phyloP scores from a whole-genome alignment of 805 yeast genomes.

The Yarrowia hollandica region DNA sequence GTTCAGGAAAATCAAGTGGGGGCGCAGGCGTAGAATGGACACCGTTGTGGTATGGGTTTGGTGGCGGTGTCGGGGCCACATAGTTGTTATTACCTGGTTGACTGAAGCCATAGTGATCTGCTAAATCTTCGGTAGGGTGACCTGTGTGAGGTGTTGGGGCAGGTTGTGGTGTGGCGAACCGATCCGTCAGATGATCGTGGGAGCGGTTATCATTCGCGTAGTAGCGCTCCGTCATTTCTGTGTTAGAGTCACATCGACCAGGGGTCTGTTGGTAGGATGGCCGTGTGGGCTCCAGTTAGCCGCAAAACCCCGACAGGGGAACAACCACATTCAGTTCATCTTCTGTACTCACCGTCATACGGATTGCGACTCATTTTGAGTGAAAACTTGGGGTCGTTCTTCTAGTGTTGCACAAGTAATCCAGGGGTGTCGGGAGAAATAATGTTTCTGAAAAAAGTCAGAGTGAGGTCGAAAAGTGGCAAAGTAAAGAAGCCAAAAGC shows the following conservation, averaged over 20 bases:
- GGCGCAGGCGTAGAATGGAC: neutral
- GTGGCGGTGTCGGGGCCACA: conserved; percentile 2
- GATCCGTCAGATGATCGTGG: conserved; percentile 19
- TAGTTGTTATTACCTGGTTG: conserved; percentile 19
- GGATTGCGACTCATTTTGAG: conserved; percentile 26
- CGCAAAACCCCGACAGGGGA: no score
- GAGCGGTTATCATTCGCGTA: conserved; percentile 25
- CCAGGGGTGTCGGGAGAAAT: conserved; percentile 10
- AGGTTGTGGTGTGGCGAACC: conserved; percentile 8
- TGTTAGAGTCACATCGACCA: no score
- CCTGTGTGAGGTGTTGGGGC: neutral
- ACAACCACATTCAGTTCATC: no score
- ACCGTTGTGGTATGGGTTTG: conserved; percentile 22
- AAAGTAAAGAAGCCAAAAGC: neutral
- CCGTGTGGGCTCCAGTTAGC: no score
- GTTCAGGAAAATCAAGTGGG: conserved; percentile 10
- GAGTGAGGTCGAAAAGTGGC: no score
- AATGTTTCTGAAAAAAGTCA: neutral
- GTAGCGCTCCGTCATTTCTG: conserved; percentile 28
- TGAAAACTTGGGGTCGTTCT: neutral
- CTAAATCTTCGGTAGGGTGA: conserved; percentile 20
- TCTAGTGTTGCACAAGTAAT: neutral
- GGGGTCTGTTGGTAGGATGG: no score
- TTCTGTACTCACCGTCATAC: conserved; percentile 27
- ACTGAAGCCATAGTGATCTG: conserved; percentile 14